Evolutionary conservation across 1,284 basidiomycete genomes (phyloP), one percentile per base, ranked within the genome.

Genomic region (Moesziomyces parantarcticus): DNA sequence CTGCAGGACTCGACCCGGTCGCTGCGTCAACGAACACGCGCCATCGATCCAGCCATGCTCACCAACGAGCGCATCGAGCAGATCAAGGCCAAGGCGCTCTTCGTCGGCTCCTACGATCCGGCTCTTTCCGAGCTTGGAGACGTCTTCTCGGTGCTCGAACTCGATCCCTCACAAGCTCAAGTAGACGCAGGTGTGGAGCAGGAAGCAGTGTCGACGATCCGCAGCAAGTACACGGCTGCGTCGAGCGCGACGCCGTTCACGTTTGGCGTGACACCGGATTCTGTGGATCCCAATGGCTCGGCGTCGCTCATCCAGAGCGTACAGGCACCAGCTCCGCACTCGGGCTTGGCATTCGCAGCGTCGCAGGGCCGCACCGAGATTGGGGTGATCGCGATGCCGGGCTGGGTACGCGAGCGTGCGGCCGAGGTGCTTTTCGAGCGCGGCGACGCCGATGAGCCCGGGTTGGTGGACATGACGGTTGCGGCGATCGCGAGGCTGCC

Each of bases 341-440:
- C 62, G 16, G 32, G 60, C n/a, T 62, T 57, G 3, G 52, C 44
- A 9, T 51, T 72, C 2, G 49, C 66, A 2, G 53, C 56, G 7
- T 50, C 60, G 22, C 57, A 66, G n/a, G 46, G 72, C 23, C 43
- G 58, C 9, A 39, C 75, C 1, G 67, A 64, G 13, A 36, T 42
- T 18, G 93, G 92, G 0, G 91, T 90, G 0, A 84, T 98, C 39
- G 87, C 91, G 44, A 89, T 99, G 42, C 96, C 96, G 0, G 95
- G 95, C 0, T 99, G 97, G 96, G 87, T 98, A 23, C 86, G 96
- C 39, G 94, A 97, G 82, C 88, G 94, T 9, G 92, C 92, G 0
- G 90, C 92, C 3, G 96, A 99, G 81, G 88, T 95, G 5, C 86
- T 98, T 1, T 97, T 97, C 73, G 92, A 93, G 79, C 89, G 90